Conservation (phyloP, 1,284 basidiomycete genomes). For the Bjerkandera adusta region DNA sequence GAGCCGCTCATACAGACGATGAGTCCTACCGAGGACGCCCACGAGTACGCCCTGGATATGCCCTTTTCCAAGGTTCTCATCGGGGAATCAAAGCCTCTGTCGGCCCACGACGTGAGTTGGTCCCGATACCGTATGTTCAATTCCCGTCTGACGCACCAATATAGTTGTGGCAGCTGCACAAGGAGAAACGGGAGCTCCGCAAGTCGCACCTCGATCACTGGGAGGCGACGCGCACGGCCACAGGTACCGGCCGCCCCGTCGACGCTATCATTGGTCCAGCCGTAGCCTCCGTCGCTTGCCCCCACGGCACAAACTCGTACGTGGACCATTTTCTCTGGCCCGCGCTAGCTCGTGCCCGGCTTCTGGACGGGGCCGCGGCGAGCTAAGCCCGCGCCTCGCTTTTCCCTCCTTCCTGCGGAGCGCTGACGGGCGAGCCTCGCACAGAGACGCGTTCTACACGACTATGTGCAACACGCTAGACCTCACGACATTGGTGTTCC, state of each 20-base stretch:
- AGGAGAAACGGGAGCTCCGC: conserved; percentile 34
- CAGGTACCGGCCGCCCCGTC: conserved; percentile 46
- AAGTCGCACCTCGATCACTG: conserved; percentile 46
- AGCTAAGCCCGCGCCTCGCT: not conserved
- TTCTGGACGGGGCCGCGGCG: not conserved
- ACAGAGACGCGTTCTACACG: conserved; percentile 25
- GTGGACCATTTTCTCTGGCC: conserved; percentile 7
- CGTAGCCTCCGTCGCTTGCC: conserved; percentile 34
- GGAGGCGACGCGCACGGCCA: conserved; percentile 37
- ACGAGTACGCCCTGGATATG: conserved; percentile 28
- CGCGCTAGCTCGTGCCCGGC: too few species aligned
- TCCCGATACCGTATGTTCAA: conserved; percentile 1
- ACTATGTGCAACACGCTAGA: conserved; percentile 36
- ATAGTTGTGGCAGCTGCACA: conserved; percentile 45
- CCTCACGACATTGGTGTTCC: conserved; percentile 44
- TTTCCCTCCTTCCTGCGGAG: not conserved
- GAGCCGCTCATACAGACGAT: conserved; percentile 32
- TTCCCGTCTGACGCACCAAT: conserved; percentile 6
- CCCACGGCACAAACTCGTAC: conserved; percentile 36
- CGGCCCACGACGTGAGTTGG: conserved; percentile 26
- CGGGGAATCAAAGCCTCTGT: conserved; percentile 26
- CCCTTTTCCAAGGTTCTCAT: conserved; percentile 25
- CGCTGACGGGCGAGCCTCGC: not conserved
- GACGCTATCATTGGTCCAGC: conserved; percentile 42
- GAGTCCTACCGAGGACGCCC: conserved; percentile 27